Conservation (phyloP, 306 rosid genomes). For the Hylodesmum podocarpum region DNA sequence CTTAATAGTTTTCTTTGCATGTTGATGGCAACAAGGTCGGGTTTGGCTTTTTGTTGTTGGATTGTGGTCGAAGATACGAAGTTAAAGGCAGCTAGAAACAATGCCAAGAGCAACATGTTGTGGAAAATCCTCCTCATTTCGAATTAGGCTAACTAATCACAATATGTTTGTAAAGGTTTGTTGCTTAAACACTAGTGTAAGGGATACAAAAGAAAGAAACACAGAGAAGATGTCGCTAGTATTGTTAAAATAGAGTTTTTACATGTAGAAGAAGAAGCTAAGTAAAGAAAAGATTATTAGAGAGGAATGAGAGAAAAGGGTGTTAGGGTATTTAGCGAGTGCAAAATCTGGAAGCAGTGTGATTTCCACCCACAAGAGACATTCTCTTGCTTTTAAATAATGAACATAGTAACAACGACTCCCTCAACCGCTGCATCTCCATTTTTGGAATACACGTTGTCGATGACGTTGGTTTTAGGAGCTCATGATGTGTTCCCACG, state of each 20-base stretch:
- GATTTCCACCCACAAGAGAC: conserved; percentile 85
- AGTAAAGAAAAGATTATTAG: neutral
- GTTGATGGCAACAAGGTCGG: neutral
- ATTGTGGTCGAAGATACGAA: conserved; percentile 20
- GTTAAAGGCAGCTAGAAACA: conserved; percentile 39
- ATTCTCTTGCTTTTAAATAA: conserved; percentile 41
- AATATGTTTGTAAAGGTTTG: conserved; percentile 35
- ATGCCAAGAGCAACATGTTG: conserved; percentile 40
- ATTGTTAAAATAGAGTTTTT: neutral
- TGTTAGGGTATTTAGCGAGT: conserved; percentile 49
- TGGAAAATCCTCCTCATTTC: conserved; percentile 32
- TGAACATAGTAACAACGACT: conserved; percentile 54
- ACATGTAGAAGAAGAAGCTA: neutral
- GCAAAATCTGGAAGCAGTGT: conserved; percentile 82
- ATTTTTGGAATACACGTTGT: conserved; percentile 28
- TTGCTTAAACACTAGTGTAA: conserved; percentile 7
- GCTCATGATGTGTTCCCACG: neutral
- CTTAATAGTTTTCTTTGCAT: conserved; percentile 41
- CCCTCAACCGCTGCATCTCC: conserved; percentile 70
- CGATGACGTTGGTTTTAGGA: conserved; percentile 26
- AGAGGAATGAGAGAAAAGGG: neutral
- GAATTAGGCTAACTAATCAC: conserved; percentile 35
- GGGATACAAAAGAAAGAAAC: neutral
- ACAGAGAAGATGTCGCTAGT: neutral
- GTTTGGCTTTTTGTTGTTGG: neutral